Evolutionary conservation across 2,329 filamentous ascomycete genomes (phyloP), one percentile per base, ranked within the genome.

Genomic region (Cordyceps farinosa): DNA sequence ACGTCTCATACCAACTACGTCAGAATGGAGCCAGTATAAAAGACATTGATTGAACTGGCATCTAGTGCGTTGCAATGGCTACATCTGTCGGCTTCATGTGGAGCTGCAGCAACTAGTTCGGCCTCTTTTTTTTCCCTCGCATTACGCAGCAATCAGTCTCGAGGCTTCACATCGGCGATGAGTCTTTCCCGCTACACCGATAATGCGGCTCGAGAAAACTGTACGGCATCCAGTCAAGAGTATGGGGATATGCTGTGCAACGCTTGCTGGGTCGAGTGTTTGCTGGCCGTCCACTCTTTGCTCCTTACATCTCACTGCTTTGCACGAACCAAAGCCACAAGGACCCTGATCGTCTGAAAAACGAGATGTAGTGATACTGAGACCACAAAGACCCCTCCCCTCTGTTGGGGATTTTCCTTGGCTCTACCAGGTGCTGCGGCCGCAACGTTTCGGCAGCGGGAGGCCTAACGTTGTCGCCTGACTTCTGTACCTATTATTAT

Each of bases 401-500:
- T 22, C 22, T 22, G 15, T 53, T 30, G 38, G 47, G 29, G 4
- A 34, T 22, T 45, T 32, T 27, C 29, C 13, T 47, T 44, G 11
- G 13, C n/a, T 34, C 38, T 52, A 4, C 13, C 30, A 38, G 30
- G 34, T 38, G 29, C 29, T 47, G 5, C 9, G n/a, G 8, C 30
- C 32, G 36, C 9, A 38, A 30, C 40, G 22, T 54, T 3, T 47
- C 13, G 42, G 59, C 40, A 54, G 59, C 9, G 50, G 44, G 13
- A 48, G 5, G 22, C 27, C 32, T 32, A 48, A 52, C 27, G 29
- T 54, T 51, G 42, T 61, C 42, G 59, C 42, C 59, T 55, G 59
- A 61, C 51, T 22, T 61, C 10, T 17, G 30, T 50, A 54, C 50
- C 48, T 44, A 52, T 17, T 47, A 63, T 63, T 47, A 63, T 63